Evolutionary conservation across 2,329 filamentous ascomycete species (phyloP), one percentile per base, ranked within the genome.

Genomic region (Neofusicoccum kwambonambiense): DNA sequence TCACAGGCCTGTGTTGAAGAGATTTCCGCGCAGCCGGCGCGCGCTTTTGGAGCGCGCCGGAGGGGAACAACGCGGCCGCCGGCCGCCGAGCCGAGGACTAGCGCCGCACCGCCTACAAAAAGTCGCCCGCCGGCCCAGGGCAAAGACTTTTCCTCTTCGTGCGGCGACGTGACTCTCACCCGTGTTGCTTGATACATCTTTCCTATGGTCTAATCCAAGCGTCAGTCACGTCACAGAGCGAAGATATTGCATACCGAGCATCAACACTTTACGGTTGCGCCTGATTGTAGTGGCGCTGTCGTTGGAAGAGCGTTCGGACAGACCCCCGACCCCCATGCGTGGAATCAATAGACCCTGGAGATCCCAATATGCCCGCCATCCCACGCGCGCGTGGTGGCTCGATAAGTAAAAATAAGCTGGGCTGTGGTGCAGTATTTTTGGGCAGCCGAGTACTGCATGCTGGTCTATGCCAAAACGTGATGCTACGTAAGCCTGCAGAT

Each of bases 201-300:
- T 56, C 15, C 64, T 22, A 51, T 60, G 64, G 47, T 65, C 56
- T 80, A 76, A 51, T 35, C 27, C 80, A 87, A 87, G 90, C 89
- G 90, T 93, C 90, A 88, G 86, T 90, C 87, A 85, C 86, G 88
- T 87, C 89, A 85, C 86, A 93, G 90, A 82, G 69, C 65, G 70
- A 80, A 79, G 80, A 84, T 90, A 94, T 94, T 93, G 90, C 90
- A 91, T 82, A 72, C 76, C 75, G 72, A 77, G 76, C 74, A 70
- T 69, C 65, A 75, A 77, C 75, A 77, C 75, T 77, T 77, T 77
- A 74, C 69, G 74, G 67, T 51, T 62, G 70, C 74, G 74, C 70
- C 71, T 70, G 61, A 19, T 49, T 69, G 19, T 6, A 67, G 70
- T 78, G 76, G 72, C 74, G 74, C 70, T 69, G 71, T 72, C 72